Percentiles rank a stretch among this genome's conserved stretches.
phyloP scores from a whole-genome alignment of 768 basidiomycete genomes.

The Mycena leptocephala region DNA sequence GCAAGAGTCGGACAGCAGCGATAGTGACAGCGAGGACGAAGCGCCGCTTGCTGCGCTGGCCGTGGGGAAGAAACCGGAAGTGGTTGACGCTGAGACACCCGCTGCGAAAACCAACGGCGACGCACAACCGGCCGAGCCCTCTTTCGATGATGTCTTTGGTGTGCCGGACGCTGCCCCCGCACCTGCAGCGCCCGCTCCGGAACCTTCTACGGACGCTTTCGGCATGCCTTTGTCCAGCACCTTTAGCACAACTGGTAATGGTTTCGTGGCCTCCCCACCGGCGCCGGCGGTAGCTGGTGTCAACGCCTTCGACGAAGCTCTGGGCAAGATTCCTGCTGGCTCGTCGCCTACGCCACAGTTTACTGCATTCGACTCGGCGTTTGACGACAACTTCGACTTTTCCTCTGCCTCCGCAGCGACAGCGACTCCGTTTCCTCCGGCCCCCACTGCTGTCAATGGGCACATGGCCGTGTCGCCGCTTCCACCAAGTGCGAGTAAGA shows the following conservation, averaged over 20 bases:
- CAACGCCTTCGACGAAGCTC: slow-evolving; percentile 84
- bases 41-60: slow-evolving; percentile 55
- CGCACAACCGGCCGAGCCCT: slow-evolving; percentile 38
- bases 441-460: slow-evolving; percentile 49
- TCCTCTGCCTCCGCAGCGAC: slow-evolving; percentile 62
- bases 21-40: slow-evolving; percentile 66
- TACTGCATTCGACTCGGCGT: slow-evolving; percentile 73
- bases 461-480: slow-evolving; percentile 25
- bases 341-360: slow-evolving; percentile 59
- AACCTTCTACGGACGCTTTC: slow-evolving; percentile 39
- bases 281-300: slow-evolving; percentile 61
- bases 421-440: slow-evolving; percentile 48
- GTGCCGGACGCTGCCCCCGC: slow-evolving; percentile 45
- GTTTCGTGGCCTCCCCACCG: slow-evolving; percentile 17
- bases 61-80: slow-evolving; percentile 43
- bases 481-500: slow-evolving; percentile 26
- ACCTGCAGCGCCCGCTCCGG: slow-evolving; percentile 34
- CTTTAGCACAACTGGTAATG: slow-evolving; percentile 41
- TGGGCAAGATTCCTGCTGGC: slow-evolving; percentile 68
- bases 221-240: slow-evolving; percentile 35
- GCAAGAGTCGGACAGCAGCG: slow-evolving; percentile 64
- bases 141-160: slow-evolving; percentile 77
- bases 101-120: slow-evolving; percentile 33
- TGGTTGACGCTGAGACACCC: slow-evolving; percentile 30
- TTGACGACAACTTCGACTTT: slow-evolving; percentile 78